Conservation (phyloP, 2,329 filamentous ascomycete genomes). For the Emydomyces testavorans region DNA sequence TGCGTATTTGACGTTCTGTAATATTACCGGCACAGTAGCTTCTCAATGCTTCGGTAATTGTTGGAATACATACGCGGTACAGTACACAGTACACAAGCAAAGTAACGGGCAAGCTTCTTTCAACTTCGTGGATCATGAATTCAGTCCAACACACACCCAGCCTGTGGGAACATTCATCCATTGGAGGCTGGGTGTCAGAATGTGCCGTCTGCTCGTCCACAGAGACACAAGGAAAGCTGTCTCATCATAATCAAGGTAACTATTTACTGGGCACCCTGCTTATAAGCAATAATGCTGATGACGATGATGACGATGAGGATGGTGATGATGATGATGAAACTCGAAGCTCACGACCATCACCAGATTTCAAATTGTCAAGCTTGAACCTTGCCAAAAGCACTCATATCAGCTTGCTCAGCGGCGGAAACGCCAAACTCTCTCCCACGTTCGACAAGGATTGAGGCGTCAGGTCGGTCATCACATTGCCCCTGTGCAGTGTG, state of each 20-base stretch:
- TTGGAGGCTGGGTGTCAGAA: too few species aligned
- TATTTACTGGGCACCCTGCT: too few species aligned
- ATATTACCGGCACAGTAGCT: too few species aligned
- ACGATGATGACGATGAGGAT: too few species aligned
- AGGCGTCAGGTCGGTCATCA: too few species aligned
- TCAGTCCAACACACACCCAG: background rate
- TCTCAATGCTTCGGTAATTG: too few species aligned
- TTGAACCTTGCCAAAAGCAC: background rate
- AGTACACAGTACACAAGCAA: background rate
- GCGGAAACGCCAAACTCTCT: background rate
- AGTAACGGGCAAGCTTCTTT: background rate
- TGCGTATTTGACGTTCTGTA: background rate
- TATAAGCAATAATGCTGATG: too few species aligned
- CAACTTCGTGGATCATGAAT: background rate
- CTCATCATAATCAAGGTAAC: background rate
- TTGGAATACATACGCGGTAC: background rate
- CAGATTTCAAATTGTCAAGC: background rate
- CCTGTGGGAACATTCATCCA: too few species aligned
- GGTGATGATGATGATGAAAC: background rate
- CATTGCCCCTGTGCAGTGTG: too few species aligned
- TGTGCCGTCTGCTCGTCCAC: too few species aligned
- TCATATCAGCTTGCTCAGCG: background rate
- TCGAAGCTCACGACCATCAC: background rate
- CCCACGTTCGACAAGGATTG: slow-evolving; percentile 6
- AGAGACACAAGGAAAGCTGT: background rate